Conservation (phyloP, 2,329 filamentous ascomycete genomes). For the Penicillium polonicum region DNA sequence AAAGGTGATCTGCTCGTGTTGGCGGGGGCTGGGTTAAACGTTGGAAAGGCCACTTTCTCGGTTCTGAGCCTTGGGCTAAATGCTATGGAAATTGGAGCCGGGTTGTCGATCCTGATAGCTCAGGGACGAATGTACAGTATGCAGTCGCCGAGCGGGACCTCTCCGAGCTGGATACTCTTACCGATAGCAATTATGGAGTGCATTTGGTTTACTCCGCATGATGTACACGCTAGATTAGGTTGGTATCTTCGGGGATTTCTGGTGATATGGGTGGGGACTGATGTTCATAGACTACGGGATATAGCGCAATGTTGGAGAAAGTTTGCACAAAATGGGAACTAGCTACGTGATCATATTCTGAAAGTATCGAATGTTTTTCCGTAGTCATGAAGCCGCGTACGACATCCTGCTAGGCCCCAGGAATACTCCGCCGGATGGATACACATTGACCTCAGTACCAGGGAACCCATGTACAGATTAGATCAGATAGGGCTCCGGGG, state of each 20-base stretch:
- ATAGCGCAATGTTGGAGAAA: conserved; percentile 1
- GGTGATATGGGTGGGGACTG: not conserved
- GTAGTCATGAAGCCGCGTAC: not conserved
- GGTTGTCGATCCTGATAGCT: conserved; percentile 17
- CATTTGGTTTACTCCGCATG: not conserved
- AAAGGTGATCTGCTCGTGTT: conserved; percentile 4
- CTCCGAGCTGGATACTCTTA: not conserved
- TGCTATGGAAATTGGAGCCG: conserved; percentile 13
- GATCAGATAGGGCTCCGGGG: not conserved
- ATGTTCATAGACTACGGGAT: not conserved
- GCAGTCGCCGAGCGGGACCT: not conserved
- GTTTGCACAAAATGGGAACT: not conserved
- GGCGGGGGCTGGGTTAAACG: not conserved
- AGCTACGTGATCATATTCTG: not conserved
- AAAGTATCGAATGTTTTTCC: not conserved
- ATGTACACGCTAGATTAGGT: not conserved
- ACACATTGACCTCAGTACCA: not conserved
- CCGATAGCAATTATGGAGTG: not conserved
- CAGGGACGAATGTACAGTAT: not conserved
- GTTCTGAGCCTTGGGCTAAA: conserved; percentile 10
- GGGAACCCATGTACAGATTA: not conserved
- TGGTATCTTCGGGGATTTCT: not conserved
- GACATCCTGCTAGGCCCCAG: not conserved
- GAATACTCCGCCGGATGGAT: not conserved
- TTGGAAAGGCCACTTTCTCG: conserved; percentile 17